Evolutionary conservation across 2,329 filamentous ascomycete species (phyloP).

Genomic region (Alternaria novae-zelandiae): DNA sequence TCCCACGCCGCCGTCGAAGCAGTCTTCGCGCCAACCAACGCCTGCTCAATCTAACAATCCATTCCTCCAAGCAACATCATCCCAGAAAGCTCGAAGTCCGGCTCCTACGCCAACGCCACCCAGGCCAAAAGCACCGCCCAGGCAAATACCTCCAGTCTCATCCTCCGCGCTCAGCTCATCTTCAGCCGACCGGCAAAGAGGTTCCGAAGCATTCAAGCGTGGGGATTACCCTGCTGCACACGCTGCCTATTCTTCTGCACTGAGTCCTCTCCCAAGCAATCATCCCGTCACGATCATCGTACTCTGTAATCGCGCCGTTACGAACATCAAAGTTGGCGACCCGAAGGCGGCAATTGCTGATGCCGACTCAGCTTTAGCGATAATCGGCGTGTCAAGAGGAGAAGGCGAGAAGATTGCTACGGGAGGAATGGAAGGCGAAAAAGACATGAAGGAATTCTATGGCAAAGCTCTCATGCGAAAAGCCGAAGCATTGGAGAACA

Average conservation of each 20-base stretch:
- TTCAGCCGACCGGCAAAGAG: conserved; percentile 77
- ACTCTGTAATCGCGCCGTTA: conserved; percentile 88
- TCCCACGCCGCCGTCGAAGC: conserved; percentile 27
- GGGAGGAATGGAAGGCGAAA: conserved; percentile 62
- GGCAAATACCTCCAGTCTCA: conserved; percentile 71
- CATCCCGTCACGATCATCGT: conserved; percentile 90
- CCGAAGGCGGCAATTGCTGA: conserved; percentile 86
- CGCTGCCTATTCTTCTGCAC: conserved; percentile 77
- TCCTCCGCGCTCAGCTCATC: conserved; percentile 74
- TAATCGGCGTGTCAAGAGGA: conserved; percentile 82
- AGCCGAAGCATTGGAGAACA: conserved; percentile 91
- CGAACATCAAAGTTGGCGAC: conserved; percentile 88
- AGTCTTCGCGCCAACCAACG: conserved; percentile 38
- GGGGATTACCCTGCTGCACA: conserved; percentile 92
- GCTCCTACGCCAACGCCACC: conserved; percentile 50
- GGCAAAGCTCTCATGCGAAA: conserved; percentile 94
- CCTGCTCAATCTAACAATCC: conserved; percentile 49
- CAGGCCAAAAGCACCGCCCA: conserved; percentile 58
- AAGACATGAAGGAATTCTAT: conserved; percentile 91
- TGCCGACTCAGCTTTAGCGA: conserved; percentile 76
- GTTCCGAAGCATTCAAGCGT: conserved; percentile 89
- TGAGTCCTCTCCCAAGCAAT: conserved; percentile 73
- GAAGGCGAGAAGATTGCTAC: conserved; percentile 81
- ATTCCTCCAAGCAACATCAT: conserved; percentile 41
- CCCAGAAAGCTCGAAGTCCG: conserved; percentile 42